Base-by-base conservation (phyloP, 2,329 filamentous ascomycete species). In the Colletotrichum aenigma region DNA sequence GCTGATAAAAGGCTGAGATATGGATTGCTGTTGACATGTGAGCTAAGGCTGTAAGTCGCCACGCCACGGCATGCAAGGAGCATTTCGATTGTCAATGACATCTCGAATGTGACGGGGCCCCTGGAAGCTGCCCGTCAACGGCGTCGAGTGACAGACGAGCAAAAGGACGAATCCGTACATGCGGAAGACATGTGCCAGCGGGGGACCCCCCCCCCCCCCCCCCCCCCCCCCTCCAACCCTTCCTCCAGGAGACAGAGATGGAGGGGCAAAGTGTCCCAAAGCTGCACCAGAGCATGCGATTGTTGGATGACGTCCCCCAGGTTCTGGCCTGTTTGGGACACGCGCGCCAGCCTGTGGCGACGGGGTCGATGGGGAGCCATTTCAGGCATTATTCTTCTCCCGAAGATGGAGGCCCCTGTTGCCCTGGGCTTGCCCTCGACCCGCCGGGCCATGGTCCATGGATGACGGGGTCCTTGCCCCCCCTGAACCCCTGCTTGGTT, bases 181-280 rank as follows among this genome's bases (percentile, higher is more conserved):
- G 73, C 70, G 64, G 70, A 65, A 75, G 56, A 58, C 74, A 76
- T 74, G 74, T 74, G 74, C 58, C 26, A 75, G 70, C 70, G 73
- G 70, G 70, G 62, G 24, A 24, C 24, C 24, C 67, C 43, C 21
- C 43, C 43, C 26, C 6, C 67, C 24, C 24, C 67, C 43, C 21
- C 43, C 43, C 26, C 6, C 67, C 43, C 21, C 43, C 43, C 43
- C 43, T 48, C 43, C n/a, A 48, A 21, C 43, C 43, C 18, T 43
- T 43, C 18, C 43, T 30, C 24, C 26, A 58, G 55, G 55, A 58
- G 26, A 6, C 21, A 58, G 24, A 58, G 26, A 58, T 32, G 36
- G 24, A 34, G 61, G 66, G 58, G 34, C 21, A 21, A 70, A 34
- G 15, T 28, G 26, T 56, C 48, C 67, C 61, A 70, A 71, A 70